Conservation (phyloP, 2,329 filamentous ascomycete species). For the Chaetomium strumarium region DNA sequence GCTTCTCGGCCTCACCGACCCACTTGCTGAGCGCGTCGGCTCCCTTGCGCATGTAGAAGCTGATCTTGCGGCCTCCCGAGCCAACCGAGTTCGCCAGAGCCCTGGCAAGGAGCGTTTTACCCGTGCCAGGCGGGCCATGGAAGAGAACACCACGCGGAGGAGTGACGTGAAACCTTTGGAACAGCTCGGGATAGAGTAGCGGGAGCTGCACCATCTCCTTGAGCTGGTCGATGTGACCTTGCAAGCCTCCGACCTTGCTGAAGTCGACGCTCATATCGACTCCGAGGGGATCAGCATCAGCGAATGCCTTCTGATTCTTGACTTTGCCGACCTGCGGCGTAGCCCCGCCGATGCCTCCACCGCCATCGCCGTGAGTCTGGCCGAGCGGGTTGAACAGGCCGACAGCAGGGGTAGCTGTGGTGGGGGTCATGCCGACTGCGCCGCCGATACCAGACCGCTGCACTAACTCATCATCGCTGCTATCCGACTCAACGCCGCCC, state of each 20-base stretch:
- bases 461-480: conserved; percentile 85
- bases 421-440: conserved; percentile 57
- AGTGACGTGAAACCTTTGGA: conserved; percentile 84
- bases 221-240: conserved; percentile 90
- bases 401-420: conserved; percentile 41
- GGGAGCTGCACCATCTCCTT: conserved; percentile 99
- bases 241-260: conserved; percentile 84
- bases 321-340: conserved; percentile 85
- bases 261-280: conserved; percentile 92
- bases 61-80: conserved; percentile 85
- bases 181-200: conserved; percentile 89
- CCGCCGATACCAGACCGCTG: conserved; percentile 55
- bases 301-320: conserved; percentile 85
- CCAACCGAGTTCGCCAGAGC: conserved; percentile 89
- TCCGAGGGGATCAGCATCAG: conserved; percentile 89
- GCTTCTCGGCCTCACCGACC: conserved; percentile 96
- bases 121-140: conserved; percentile 93
- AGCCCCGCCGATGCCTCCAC: conserved; percentile 33
- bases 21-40: conserved; percentile 97
- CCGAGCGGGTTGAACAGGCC: conserved; percentile 34
- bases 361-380: conserved; percentile 16
- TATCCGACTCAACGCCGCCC: conserved; percentile 85
- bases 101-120: conserved; percentile 93
- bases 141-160: conserved; percentile 93
- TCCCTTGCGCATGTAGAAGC: conserved; percentile 99